phyloP scores from a whole-genome alignment of 352 stramenopile genomes.

The Stramenopiles sp. region DNA sequence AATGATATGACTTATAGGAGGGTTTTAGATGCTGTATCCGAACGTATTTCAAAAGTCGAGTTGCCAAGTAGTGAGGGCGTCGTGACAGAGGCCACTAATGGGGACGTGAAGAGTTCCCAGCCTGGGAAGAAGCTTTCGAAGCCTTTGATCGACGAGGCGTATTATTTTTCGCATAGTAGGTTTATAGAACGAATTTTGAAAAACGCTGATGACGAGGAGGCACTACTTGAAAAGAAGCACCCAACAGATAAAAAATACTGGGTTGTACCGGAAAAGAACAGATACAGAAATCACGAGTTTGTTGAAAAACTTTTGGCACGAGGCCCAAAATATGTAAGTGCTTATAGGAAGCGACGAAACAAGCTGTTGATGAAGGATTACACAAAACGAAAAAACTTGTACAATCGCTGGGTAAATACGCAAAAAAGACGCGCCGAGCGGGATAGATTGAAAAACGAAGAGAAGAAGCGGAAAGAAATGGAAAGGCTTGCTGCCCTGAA shows the following conservation, averaged over 20 bases:
- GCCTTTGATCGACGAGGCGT: not conserved
- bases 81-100: no score
- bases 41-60: not conserved
- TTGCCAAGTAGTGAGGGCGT: no score
- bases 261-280: not conserved
- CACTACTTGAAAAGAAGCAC: not conserved
- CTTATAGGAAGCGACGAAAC: not conserved
- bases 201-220: not conserved
- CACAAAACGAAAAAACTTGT: not conserved
- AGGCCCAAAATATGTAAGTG: not conserved
- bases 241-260: not conserved
- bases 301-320: not conserved
- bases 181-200: not conserved
- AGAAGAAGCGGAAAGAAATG: not conserved
- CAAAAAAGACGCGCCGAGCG: not conserved
- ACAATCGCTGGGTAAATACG: not conserved
- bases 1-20: not conserved
- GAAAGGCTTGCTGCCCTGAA: not conserved
- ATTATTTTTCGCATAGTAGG: not conserved
- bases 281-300: not conserved
- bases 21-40: not conserved
- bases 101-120: no score
- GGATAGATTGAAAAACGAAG: not conserved
- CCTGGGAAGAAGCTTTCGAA: no score
- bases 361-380: not conserved